Evolutionary conservation across 2,329 filamentous ascomycete species (phyloP), one percentile per base, ranked within the genome.

Genomic region (Aspergillus fischeri): DNA sequence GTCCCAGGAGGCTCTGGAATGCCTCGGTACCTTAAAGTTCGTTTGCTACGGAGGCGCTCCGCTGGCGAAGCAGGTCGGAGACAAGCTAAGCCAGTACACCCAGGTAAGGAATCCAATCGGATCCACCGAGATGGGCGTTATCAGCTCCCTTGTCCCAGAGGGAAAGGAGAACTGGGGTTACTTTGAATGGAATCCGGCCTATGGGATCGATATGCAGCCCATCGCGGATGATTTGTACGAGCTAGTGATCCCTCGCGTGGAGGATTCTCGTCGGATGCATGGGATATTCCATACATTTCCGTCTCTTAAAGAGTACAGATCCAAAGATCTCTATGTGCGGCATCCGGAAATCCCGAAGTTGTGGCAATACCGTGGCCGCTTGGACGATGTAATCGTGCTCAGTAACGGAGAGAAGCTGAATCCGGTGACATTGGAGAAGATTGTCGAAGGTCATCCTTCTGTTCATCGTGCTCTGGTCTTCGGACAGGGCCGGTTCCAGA

Each of bases 331-430:
- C 2, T 35, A 35, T 35, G 32, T 35, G 32, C 32, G 2, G 32
- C 32, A 35, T 35, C 11, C 32, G 32, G 11, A 35, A 17, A 35
- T 14, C 11, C 32, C 32, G 2, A 35, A 35, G 32, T 5, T 35
- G 11, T 35, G 32, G 32, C 11, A 35, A 17, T 35, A 35, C 32
- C 4, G 11, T 35, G 32, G 32, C 11, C 32, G 32, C 32, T 35
- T 35, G 32, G 76, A 79, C 60, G 76, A 80, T 60, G 67, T 77
- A 0, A 70, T 80, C 8, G 70, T 77, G 0, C 64, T 78, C 25
- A 67, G 64, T 4, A 78, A 74, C 58, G 76, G 76, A 1, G 70
- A 75, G 51, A 80, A 79, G 58, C 68, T 76, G 38, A 78, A 78
- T 41, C 77, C 78, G 0, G 53, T 74, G 1, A 56, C 67, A 1